Percentiles rank a stretch among this genome's conserved stretches.
Evolutionary conservation across 352 stramenopile species (phyloP).

Genomic region (Globisporangium parvum): DNA sequence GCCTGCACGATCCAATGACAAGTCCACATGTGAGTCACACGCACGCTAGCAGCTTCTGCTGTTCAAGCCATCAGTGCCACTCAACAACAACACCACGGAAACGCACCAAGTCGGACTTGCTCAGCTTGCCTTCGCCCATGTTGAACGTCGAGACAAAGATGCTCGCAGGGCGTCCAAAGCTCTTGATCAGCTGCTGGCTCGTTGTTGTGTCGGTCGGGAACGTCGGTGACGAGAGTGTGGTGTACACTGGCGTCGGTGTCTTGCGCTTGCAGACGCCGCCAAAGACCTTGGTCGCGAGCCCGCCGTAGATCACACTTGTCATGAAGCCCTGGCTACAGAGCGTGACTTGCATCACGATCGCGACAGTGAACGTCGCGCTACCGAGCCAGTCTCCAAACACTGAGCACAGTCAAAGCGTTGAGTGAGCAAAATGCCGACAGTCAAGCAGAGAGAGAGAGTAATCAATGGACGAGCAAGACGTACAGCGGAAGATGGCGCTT

Average conservation of each 20-base stretch:
- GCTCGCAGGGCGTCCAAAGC: slow-evolving; percentile 40
- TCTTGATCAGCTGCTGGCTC: slow-evolving; percentile 16
- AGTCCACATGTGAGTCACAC: not conserved
- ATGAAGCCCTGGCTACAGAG: slow-evolving; percentile 56
- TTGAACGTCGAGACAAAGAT: slow-evolving; percentile 86
- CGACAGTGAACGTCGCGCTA: slow-evolving; percentile 37
- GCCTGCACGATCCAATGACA: slow-evolving; percentile 15
- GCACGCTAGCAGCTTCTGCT: too few relatives aligned
- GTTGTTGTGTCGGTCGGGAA: slow-evolving; percentile 22
- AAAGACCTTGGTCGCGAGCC: slow-evolving; percentile 34
- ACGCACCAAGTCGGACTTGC: slow-evolving; percentile 33
- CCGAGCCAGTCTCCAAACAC: slow-evolving; percentile 42
- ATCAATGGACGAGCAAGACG: slow-evolving; percentile 13
- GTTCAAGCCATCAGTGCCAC: too few relatives aligned
- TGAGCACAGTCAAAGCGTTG: slow-evolving; percentile 17
- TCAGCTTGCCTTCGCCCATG: slow-evolving; percentile 67
- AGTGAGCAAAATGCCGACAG: not conserved
- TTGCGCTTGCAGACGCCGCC: slow-evolving; percentile 21
- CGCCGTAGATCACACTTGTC: slow-evolving; percentile 62
- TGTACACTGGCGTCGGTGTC: slow-evolving; percentile 20
- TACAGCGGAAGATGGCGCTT: slow-evolving; percentile 54
- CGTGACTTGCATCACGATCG: slow-evolving; percentile 59
- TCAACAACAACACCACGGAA: too few relatives aligned
- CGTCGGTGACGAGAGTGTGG: slow-evolving; percentile 27
- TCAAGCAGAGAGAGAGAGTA: not conserved